Evolutionary conservation across 306 rosid species (phyloP).

Genomic region (Chamaecrista fasciculata): DNA sequence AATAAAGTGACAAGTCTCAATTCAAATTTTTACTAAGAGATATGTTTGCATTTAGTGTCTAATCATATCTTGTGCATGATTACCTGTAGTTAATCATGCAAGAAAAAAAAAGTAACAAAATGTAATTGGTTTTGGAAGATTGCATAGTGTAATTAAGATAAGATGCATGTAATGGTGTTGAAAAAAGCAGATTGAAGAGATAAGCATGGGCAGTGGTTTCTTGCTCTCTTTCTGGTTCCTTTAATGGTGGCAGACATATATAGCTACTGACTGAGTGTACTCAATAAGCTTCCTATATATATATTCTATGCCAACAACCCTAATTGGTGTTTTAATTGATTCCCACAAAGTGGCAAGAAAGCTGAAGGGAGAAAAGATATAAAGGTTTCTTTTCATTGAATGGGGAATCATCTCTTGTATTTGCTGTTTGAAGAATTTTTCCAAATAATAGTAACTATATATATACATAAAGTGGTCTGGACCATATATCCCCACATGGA

Average conservation of each 20-base stretch:
- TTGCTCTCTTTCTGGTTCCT: background rate
- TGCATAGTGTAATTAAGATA: background rate
- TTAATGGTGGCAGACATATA: slow-evolving; percentile 26
- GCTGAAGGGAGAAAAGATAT: background rate
- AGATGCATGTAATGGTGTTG: background rate
- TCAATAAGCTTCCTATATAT: slow-evolving; percentile 17
- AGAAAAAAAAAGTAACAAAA: too few relatives aligned
- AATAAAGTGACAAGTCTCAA: too few relatives aligned
- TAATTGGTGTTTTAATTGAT: slow-evolving; percentile 21
- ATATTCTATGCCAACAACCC: slow-evolving; percentile 18
- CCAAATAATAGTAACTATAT: too few relatives aligned
- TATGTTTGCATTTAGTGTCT: too few relatives aligned
- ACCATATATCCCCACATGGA: slow-evolving; percentile 1
- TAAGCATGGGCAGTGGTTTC: slow-evolving; percentile 15
- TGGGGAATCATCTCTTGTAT: slow-evolving; percentile 1
- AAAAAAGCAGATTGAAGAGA: slow-evolving; percentile 11
- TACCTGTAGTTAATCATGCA: too few relatives aligned
- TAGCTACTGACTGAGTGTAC: background rate
- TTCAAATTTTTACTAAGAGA: too few relatives aligned
- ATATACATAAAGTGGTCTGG: too few relatives aligned
- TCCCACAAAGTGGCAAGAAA: slow-evolving; percentile 23
- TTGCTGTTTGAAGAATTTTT: background rate
- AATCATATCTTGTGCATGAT: too few relatives aligned
- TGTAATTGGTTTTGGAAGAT: too few relatives aligned
- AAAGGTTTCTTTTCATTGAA: background rate